These are phyloP conservation scores for Xerocomellus intermedius DNA, from an alignment of 768 basidiomycete species.

Conservation along the genomic window DNA sequence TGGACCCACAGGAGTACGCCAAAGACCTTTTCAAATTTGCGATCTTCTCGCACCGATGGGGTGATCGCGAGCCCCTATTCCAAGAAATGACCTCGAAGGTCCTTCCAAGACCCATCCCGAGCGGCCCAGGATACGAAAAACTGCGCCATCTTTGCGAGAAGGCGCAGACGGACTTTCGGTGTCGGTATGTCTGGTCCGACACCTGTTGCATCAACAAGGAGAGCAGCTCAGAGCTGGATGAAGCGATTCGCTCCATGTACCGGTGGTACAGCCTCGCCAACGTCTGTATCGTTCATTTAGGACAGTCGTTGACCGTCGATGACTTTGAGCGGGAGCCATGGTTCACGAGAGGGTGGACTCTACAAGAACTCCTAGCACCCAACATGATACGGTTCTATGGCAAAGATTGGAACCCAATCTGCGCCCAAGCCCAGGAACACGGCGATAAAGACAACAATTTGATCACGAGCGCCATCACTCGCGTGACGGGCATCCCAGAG, in stretches of 20 bases:
- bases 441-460: slow-evolving; percentile 5
- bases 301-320: slow-evolving; percentile 8
- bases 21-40: slow-evolving; percentile 7
- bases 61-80: slow-evolving; percentile 3
- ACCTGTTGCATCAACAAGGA: slow-evolving; percentile 13
- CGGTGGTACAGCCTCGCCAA: slow-evolving; percentile 18
- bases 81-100: slow-evolving; percentile 2
- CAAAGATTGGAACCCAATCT: slow-evolving; percentile 11
- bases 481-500: slow-evolving; percentile 5
- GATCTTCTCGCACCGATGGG: slow-evolving; percentile 12
- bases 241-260: slow-evolving; percentile 15
- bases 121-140: slow-evolving; percentile 9
- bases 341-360: slow-evolving; percentile 15
- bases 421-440: not conserved
- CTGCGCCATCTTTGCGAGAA: slow-evolving; percentile 6
- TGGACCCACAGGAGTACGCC: not conserved
- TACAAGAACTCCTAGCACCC: slow-evolving; percentile 18
- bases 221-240: slow-evolving; percentile 12
- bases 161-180: slow-evolving; percentile 1
- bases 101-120: not conserved
- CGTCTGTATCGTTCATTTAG: slow-evolving; percentile 17
- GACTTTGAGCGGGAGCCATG: slow-evolving; percentile 13
- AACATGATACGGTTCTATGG: slow-evolving; percentile 11
- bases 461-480: not conserved
- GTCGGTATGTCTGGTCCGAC: slow-evolving; percentile 14